Base-by-base conservation (phyloP, 257 asterid genomes). In the Capsicum baccatum region DNA sequence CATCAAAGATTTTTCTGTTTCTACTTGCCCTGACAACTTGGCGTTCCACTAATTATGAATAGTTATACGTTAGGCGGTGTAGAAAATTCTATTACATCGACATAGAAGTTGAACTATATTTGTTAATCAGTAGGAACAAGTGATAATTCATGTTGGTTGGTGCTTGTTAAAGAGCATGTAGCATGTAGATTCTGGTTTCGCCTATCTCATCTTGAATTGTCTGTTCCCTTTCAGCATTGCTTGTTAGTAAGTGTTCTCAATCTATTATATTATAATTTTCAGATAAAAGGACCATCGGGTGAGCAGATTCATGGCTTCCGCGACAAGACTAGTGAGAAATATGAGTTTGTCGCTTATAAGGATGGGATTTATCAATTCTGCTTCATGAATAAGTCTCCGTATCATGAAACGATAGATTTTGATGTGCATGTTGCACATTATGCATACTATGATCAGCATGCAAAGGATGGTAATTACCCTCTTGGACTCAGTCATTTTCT, bases 211-310 rank as follows among this genome's bases (percentile, higher is more conserved):
- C 44, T 26, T 2, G 52, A 39, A 15, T 17, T 74, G 6, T 74
- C 8, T 74, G 42, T 50, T 21, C 42, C 59, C 33, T 73, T 73
- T 21, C 55, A n/a, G 9, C 59, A 47, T 19, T 50, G 21, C 50
- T 26, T 66, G 47, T 66, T 8, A n/a, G 17, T 58, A 84, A 68
- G 80, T 68, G 73, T 84, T 91, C 42, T 11, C 11, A 73, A 11
- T 74, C 60, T 50, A 15, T 48, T 74, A 1, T 50, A 15, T 48
- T 74, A 1, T 35, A 19, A 21, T 50, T 21, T 3, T 76, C 81
- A 96, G 99, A 97, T 96, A 78, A 96, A 91, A 85, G 98, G 98
- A 71, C 99, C 99, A 16, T 89, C 91, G 66, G 97, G 93, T 7
- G 98, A 96, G 71, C 98, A 94, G 85, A 69, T 96, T 85, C 94